phyloP scores from a whole-genome alignment of 345 rosid genomes.

The Salix koriyanagi region DNA sequence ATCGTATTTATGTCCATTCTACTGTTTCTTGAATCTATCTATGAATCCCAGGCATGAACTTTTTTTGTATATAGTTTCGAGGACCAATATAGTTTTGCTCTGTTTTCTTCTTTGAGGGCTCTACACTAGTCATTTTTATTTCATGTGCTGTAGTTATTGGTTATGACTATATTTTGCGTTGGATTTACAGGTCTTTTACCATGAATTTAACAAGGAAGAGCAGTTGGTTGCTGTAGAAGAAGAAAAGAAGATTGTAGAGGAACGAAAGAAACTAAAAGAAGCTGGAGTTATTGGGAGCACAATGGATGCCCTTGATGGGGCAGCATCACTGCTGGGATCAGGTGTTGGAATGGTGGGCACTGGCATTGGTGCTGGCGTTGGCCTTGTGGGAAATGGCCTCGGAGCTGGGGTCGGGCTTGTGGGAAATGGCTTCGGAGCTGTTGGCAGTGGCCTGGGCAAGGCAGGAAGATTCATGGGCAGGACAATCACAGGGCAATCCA shows the following conservation, averaged over 20 bases:
- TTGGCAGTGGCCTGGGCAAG: conserved; percentile 75
- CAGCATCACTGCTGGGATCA: conserved; percentile 46
- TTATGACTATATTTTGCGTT: background rate
- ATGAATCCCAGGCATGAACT: too few species aligned
- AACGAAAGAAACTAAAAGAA: conserved; percentile 75
- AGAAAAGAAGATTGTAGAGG: conserved; percentile 81
- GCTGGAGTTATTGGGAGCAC: conserved; percentile 95
- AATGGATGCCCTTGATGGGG: conserved; percentile 76
- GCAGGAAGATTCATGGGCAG: conserved; percentile 87
- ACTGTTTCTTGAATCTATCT: background rate
- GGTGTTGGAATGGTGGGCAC: conserved; percentile 58
- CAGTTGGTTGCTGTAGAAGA: conserved; percentile 73
- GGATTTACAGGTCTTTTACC: conserved; percentile 53
- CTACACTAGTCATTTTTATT: background rate
- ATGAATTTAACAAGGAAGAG: conserved; percentile 73
- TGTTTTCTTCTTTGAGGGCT: background rate
- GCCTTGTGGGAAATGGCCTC: conserved; percentile 61
- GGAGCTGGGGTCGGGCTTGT: conserved; percentile 63
- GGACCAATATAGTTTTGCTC: background rate
- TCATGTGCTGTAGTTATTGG: background rate
- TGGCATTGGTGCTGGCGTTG: conserved; percentile 66
- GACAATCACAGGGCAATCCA: conserved; percentile 69
- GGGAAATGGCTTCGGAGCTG: conserved; percentile 66
- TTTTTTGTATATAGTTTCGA: background rate
- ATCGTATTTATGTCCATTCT: background rate